Conservation (phyloP, 495 filamentous ascomycete species). For the Aspergillus incahuasiensis region DNA sequence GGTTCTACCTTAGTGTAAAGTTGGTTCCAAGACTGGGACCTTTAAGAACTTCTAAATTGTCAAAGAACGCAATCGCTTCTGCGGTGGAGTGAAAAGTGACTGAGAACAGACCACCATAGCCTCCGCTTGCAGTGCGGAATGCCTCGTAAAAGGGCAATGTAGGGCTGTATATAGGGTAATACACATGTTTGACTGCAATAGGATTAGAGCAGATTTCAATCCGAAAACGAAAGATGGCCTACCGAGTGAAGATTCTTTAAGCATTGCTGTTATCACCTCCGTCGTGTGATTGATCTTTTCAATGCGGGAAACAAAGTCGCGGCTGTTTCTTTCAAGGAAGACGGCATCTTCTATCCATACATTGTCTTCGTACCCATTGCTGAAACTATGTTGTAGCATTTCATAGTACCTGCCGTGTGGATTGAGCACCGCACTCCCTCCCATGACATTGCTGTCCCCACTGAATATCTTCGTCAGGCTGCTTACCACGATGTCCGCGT, state of each 20-base stretch:
- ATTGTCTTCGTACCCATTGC: conserved; percentile 72
- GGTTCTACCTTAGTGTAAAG: conserved; percentile 72
- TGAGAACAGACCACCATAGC: conserved; percentile 87
- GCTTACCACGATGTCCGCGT: conserved; percentile 86
- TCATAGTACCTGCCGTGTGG: conserved; percentile 69
- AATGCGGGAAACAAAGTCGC: conserved; percentile 81
- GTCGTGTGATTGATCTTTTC: conserved; percentile 82
- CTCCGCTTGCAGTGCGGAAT: conserved; percentile 68
- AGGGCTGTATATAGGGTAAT: conserved; percentile 77
- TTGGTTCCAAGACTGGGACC: conserved; percentile 95
- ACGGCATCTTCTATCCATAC: conserved; percentile 91
- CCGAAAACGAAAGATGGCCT: conserved; percentile 11
- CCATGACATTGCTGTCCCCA: conserved; percentile 97
- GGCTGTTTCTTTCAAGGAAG: conserved; percentile 93
- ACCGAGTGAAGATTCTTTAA: conserved; percentile 54
- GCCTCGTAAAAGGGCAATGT: conserved; percentile 70
- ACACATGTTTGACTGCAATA: conserved; percentile 65
- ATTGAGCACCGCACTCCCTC: conserved; percentile 82
- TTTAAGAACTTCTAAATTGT: conserved; percentile 81
- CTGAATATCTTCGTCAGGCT: conserved; percentile 96
- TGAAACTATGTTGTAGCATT: conserved; percentile 57
- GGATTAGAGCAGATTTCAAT: background rate
- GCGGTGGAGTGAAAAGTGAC: conserved; percentile 66
- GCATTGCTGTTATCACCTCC: conserved; percentile 70
- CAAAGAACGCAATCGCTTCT: conserved; percentile 78